Percentiles rank a stretch among this genome's conserved stretches.
These are phyloP conservation scores for Candida sphagnicola DNA, from an alignment of 805 yeast genomes.

Conservation along the genomic window DNA sequence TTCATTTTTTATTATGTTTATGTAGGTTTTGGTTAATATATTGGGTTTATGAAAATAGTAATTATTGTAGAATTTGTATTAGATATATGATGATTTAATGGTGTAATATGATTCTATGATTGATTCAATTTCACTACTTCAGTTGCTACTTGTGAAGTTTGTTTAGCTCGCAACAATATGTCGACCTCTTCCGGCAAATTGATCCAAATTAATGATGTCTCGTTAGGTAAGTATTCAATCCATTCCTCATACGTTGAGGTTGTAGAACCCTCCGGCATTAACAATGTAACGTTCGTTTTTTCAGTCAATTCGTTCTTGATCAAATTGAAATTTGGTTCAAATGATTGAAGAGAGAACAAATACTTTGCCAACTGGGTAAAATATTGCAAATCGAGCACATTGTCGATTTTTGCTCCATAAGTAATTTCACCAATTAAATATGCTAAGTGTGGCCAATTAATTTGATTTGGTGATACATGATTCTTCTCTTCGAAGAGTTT, in stretches of 20 bases:
- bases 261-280: slow-evolving; percentile 47
- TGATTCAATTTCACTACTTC: slow-evolving; percentile 8
- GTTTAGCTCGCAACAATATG: slow-evolving; percentile 19
- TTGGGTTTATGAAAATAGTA: not conserved
- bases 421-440: slow-evolving; percentile 49
- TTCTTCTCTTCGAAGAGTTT: slow-evolving; percentile 26
- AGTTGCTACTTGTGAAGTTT: slow-evolving; percentile 14
- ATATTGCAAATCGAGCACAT: slow-evolving; percentile 33
- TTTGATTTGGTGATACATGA: slow-evolving; percentile 13
- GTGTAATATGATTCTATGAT: too few relatives aligned
- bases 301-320: slow-evolving; percentile 22
- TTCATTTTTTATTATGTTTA: slow-evolving; percentile 2
- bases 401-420: slow-evolving; percentile 65
- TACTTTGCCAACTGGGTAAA: slow-evolving; percentile 30
- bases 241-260: slow-evolving; percentile 38
- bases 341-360: slow-evolving; percentile 38
- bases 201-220: slow-evolving; percentile 51
- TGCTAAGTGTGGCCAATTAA: slow-evolving; percentile 49
- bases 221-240: slow-evolving; percentile 52
- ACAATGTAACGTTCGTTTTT: slow-evolving; percentile 14
- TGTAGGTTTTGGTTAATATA: slow-evolving; percentile 4
- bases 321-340: slow-evolving; percentile 41
- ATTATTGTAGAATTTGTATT: too few relatives aligned
- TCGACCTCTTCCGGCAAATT: slow-evolving; percentile 46
- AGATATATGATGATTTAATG: too few relatives aligned